Evolutionary conservation across 768 basidiomycete species (phyloP).

Genomic region (Pisolithus tinctorius): DNA sequence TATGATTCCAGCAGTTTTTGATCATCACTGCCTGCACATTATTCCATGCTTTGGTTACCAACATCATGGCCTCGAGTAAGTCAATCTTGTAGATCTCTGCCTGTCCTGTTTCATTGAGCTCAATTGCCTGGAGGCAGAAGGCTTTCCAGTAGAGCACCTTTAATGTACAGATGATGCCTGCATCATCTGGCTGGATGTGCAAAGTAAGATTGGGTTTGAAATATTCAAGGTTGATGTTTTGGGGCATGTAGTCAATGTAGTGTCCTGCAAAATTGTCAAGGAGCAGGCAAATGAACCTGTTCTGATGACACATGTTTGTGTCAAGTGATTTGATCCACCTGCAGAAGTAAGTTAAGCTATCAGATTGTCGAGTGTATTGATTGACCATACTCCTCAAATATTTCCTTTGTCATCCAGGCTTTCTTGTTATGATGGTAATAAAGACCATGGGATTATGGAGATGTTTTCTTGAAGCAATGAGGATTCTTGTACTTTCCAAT

Average conservation of each 20-base stretch:
- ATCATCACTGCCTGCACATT: not conserved
- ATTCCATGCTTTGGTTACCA: slow-evolving; percentile 1
- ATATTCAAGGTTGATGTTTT: not conserved
- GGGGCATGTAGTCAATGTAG: not conserved
- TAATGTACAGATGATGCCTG: slow-evolving; percentile 18
- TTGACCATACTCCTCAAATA: too few species aligned
- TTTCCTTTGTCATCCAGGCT: too few species aligned
- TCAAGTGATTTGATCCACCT: too few species aligned
- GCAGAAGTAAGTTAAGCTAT: too few species aligned
- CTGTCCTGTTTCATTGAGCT: slow-evolving; percentile 1
- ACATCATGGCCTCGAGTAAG: slow-evolving; percentile 1
- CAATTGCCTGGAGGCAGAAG: not conserved
- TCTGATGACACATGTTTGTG: too few species aligned
- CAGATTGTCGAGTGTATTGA: too few species aligned
- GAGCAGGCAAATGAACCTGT: slow-evolving; percentile 3
- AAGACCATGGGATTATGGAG: too few species aligned
- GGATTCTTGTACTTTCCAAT: too few species aligned
- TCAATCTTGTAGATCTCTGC: slow-evolving; percentile 5
- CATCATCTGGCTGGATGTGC: slow-evolving; percentile 28
- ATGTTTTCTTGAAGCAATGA: too few species aligned
- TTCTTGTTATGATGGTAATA: too few species aligned
- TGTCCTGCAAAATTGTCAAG: slow-evolving; percentile 1
- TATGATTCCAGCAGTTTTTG: not conserved
- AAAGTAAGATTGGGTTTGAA: slow-evolving; percentile 28
- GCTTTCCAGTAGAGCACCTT: slow-evolving; percentile 28